These are phyloP conservation scores for Rhizopus delemar DNA, from an alignment of 371 early-diverging fungal genomes.

Conservation along the genomic window DNA sequence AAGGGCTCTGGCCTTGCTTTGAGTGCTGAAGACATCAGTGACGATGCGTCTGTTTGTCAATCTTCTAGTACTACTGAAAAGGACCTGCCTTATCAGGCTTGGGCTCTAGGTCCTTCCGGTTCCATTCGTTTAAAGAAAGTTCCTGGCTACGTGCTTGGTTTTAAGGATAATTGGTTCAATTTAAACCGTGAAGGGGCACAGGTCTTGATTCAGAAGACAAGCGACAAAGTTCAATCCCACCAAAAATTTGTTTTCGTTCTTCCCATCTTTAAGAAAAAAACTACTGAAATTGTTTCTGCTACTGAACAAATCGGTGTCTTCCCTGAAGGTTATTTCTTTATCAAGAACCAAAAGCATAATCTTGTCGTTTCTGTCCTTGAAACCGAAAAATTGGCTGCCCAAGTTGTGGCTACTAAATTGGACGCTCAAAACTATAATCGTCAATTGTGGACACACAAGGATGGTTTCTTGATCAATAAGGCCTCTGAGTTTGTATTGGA, in stretches of 20 bases:
- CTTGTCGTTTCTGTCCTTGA: constrained; percentile 48
- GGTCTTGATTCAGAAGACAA: constrained; percentile 36
- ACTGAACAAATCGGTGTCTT: constrained; percentile 42
- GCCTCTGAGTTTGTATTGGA: constrained; percentile 58
- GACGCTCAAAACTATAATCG: constrained; percentile 47
- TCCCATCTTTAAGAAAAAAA: constrained; percentile 41
- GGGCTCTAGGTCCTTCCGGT: constrained; percentile 29
- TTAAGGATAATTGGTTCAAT: constrained; percentile 47
- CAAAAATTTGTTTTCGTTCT: constrained; percentile 38
- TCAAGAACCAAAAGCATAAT: constrained; percentile 55
- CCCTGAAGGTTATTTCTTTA: constrained; percentile 62
- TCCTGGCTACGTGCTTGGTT: constrained; percentile 45
- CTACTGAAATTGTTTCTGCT: constrained; percentile 18
- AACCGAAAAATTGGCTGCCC: constrained; percentile 26
- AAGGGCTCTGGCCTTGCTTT: constrained; percentile 55
- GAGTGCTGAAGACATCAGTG: constrained; percentile 48
- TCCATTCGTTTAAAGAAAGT: constrained; percentile 41
- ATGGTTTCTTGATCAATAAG: constrained; percentile 59
- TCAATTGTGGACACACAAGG: constrained; percentile 58
- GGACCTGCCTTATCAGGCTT: constrained; percentile 29
- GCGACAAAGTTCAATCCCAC: constrained; percentile 20
- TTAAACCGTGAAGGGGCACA: constrained; percentile 37
- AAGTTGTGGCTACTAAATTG: constrained; percentile 46
- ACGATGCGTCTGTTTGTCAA: constrained; percentile 49
- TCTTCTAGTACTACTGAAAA: constrained; percentile 24